These are phyloP conservation scores for Tephrocybe rancida DNA, from an alignment of 768 basidiomycete species.

Conservation along the genomic window DNA sequence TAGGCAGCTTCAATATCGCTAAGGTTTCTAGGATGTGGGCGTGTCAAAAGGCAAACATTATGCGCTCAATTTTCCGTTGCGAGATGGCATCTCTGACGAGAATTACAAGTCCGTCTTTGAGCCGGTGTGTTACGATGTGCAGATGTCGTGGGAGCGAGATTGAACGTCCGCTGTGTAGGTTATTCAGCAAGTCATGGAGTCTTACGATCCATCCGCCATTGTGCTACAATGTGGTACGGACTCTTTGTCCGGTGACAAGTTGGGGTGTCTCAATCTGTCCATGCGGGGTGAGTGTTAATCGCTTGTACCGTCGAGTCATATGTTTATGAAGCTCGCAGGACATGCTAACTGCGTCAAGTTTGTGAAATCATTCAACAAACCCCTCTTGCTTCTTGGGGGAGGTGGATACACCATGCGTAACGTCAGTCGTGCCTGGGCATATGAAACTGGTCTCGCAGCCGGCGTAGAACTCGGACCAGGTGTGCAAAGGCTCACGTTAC, in stretches of 20 bases:
- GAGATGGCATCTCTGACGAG: constrained; percentile 95
- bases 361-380: constrained; percentile 94
- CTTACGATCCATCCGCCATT: constrained; percentile 92
- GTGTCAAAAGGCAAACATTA: constrained; percentile 95
- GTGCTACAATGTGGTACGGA: constrained; percentile 98
- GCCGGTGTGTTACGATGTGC: constrained; percentile 60
- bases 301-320: neutral
- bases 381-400: constrained; percentile 91
- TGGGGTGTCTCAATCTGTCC: constrained; percentile 94
- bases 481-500: constrained; percentile 35
- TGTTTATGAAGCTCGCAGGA: constrained; percentile 43
- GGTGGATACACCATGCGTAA: constrained; percentile 99
- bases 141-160: neutral
- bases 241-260: constrained; percentile 93
- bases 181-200: constrained; percentile 91
- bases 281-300: constrained; percentile 70
- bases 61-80: constrained; percentile 90
- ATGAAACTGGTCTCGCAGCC: constrained; percentile 96
- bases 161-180: constrained; percentile 53
- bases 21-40: constrained; percentile 72
- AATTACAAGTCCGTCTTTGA: constrained; percentile 95
- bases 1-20: constrained; percentile 4
- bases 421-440: constrained; percentile 96
- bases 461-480: constrained; percentile 90
- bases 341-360: constrained; percentile 98